A percentile compares a stretch with the other conserved stretches of the same genome.
Evolutionary conservation across 768 basidiomycete genomes (phyloP).

Genomic region (Tephrocybe sp.): DNA sequence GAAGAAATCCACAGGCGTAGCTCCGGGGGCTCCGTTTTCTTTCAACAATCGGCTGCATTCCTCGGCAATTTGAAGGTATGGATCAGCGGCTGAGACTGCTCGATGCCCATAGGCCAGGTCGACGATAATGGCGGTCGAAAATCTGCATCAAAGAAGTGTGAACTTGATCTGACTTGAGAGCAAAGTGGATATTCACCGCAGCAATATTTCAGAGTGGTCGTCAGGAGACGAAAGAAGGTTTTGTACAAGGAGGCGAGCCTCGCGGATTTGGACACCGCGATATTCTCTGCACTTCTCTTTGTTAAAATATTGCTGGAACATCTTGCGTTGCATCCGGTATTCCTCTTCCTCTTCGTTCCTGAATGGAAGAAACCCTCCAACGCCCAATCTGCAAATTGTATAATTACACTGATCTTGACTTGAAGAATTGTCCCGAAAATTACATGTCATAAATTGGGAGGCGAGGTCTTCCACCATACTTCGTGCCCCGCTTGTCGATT

Average conservation of each 20-base stretch:
- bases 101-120: constrained; percentile 15
- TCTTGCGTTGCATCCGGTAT: constrained; percentile 14
- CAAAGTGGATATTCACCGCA: background rate
- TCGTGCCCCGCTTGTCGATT: constrained; percentile 21
- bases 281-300: constrained; percentile 11
- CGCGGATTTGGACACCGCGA: constrained; percentile 10
- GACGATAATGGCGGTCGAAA: constrained; percentile 11
- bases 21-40: constrained; percentile 10
- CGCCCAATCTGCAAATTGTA: constrained; percentile 1
- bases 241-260: constrained; percentile 19
- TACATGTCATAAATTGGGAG: constrained; percentile 19
- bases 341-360: background rate
- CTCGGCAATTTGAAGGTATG: constrained; percentile 7
- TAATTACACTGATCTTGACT: background rate
- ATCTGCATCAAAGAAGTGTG: background rate
- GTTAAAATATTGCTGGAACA: constrained; percentile 4
- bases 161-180: background rate
- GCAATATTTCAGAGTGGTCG: background rate
- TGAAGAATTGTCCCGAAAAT: background rate
- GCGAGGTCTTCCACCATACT: constrained; percentile 24
- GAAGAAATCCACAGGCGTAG: constrained; percentile 12
- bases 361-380: background rate
- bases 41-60: background rate
- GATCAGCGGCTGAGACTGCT: background rate
- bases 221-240: constrained; percentile 5